Evolutionary conservation across 2,329 filamentous ascomycete genomes (phyloP), one percentile per base, ranked within the genome.

Genomic region (Torrubiellomyces zombiae): DNA sequence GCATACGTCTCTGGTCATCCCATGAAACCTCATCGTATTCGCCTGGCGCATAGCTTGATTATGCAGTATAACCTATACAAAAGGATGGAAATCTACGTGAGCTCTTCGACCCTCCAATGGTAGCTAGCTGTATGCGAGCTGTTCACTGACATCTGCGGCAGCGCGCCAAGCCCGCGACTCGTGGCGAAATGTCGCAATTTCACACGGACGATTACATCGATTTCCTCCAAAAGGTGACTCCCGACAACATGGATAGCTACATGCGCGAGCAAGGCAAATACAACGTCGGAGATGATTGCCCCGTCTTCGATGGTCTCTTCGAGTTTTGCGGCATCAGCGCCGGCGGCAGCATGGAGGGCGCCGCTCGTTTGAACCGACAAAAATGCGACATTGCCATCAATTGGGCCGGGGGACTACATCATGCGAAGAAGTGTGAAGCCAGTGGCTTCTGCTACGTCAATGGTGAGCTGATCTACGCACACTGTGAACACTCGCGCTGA

Each of bases 381-480:
- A 89, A 94, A 53, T 89, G 83, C 46, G 82, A 95, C 49, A 93
- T 98, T 42, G 89, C 89, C 12, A 80, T 98, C 50, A 95, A 95
- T 53, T 98, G 89, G 89, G 89, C 85, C 21, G 89, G 89, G 25
- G 89, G 89, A 14, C 68, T 98, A 23, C 89, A 98, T 51, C 89
- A 98, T 50, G 89, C 89, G 21, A 94, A 95, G 53, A 95, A 95
- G 55, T 79, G 78, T 36, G 83, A 94, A 55, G 89, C 89, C 31
- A 86, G 77, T 40, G 89, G 89, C 18, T 98, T 98, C 58, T 98
- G 89, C 60, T 98, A 98, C 50, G 81, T 95, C 39, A 98, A 98
- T 48, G 86, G 80, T 68, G 70, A 61, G 54, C 60, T 17, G 6
- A 11, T 16, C 9, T 5, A 24, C 22, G 3, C 7, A n/a, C 9